phyloP scores from a whole-genome alignment of 164 flowering plant genomes.

The Nelumbo lutea region DNA sequence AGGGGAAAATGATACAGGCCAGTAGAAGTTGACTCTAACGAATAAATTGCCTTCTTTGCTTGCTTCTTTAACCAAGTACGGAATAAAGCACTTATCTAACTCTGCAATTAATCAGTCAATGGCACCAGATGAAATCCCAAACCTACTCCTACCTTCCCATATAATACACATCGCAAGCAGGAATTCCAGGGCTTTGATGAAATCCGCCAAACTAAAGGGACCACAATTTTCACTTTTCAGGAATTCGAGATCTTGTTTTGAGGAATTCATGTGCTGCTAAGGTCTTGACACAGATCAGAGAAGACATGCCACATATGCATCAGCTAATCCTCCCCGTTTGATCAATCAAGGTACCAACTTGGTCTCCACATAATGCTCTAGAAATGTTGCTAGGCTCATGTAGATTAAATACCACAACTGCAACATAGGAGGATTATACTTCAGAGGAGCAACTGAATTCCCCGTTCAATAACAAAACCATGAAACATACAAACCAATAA shows the following conservation, averaged over 20 bases:
- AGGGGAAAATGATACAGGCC: not conserved
- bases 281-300: not conserved
- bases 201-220: not conserved
- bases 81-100: not conserved
- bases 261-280: not conserved
- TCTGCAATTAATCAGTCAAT: not conserved
- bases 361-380: slow-evolving; percentile 91
- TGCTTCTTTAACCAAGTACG: not conserved
- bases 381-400: slow-evolving; percentile 86
- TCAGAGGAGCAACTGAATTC: not conserved
- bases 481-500: not conserved
- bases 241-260: not conserved
- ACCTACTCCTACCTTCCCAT: not conserved
- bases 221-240: not conserved
- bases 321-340: slow-evolving; percentile 59
- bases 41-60: not conserved
- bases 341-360: slow-evolving; percentile 78
- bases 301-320: slow-evolving; percentile 1
- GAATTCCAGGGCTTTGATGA: no score
- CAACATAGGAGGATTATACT: slow-evolving; percentile 8
- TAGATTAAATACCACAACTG: slow-evolving; percentile 82
- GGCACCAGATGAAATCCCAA: not conserved
- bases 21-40: not conserved
- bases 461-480: not conserved
- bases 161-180: not conserved